Evolutionary conservation across 2,329 filamentous ascomycete species (phyloP).

Genomic region (Aspergillus carbonarius): DNA sequence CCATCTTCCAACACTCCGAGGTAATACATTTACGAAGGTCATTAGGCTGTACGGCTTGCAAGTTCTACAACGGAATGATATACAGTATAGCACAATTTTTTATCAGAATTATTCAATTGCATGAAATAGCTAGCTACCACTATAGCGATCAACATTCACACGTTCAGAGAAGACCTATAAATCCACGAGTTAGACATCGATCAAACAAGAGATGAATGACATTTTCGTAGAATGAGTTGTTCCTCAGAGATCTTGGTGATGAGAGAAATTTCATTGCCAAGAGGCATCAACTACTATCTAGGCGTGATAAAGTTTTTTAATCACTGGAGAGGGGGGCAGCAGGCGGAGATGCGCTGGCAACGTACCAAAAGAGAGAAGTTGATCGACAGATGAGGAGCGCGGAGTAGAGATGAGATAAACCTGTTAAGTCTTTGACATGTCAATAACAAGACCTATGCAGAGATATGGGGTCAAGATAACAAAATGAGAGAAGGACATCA

Average conservation of each 20-base stretch:
- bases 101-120: neutral
- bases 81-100: too few species aligned
- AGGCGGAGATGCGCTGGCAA: constrained; percentile 13
- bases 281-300: constrained; percentile 69
- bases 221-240: constrained; percentile 13
- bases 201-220: constrained; percentile 18
- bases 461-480: neutral
- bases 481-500: constrained; percentile 54
- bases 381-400: neutral
- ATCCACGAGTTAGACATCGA: constrained; percentile 22
- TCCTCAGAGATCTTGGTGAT: constrained; percentile 71
- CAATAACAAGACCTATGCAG: constrained; percentile 17
- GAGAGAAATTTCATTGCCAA: constrained; percentile 57
- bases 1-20: too few species aligned
- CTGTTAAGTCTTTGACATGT: constrained; percentile 23
- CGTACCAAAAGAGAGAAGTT: constrained; percentile 22
- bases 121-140: neutral
- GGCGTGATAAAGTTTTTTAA: constrained; percentile 58
- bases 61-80: too few species aligned
- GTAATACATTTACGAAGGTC: too few species aligned
- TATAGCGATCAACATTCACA: neutral
- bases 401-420: neutral
- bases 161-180: neutral
- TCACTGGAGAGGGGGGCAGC: constrained; percentile 54
- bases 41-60: too few species aligned